A percentile compares a stretch with the other conserved stretches of the same genome.
Evolutionary conservation across 306 rosid genomes (phyloP).

Genomic region (Rosa lucieae): DNA sequence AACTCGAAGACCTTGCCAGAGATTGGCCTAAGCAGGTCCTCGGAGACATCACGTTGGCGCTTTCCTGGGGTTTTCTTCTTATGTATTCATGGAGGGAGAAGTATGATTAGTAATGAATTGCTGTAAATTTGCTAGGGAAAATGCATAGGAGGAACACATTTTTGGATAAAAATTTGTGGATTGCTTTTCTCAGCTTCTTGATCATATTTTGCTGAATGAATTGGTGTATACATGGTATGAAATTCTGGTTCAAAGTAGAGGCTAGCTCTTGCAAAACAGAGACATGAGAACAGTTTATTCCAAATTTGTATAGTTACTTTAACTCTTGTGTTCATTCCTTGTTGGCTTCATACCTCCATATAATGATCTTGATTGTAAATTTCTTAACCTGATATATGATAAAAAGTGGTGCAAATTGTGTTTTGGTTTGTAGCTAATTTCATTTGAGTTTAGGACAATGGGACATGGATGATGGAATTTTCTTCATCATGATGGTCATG

Average conservation of each 20-base stretch:
- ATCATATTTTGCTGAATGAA: not conserved
- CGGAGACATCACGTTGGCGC: conserved; percentile 75
- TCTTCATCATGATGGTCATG: not conserved
- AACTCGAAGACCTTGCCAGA: conserved; percentile 58
- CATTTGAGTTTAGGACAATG: not conserved
- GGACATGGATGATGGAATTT: not conserved
- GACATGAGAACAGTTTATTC: not conserved
- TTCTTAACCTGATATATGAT: not conserved
- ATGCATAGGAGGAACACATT: not conserved
- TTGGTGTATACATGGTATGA: not conserved
- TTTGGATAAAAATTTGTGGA: not conserved
- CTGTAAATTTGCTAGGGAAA: not conserved
- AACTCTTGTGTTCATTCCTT: not conserved
- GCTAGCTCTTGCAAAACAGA: not conserved
- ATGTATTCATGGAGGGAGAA: conserved; percentile 81
- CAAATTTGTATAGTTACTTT: not conserved
- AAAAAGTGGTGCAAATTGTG: not conserved
- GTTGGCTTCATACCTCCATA: not conserved
- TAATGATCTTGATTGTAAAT: conserved; percentile 4
- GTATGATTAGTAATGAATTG: conserved; percentile 50
- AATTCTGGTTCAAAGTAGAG: not conserved
- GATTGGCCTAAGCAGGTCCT: conserved; percentile 73
- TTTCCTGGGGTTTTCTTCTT: conserved; percentile 79
- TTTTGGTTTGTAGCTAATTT: not conserved
- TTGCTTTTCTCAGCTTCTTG: conserved; percentile 7